phyloP scores from a whole-genome alignment of 768 basidiomycete species.

The Filobasidium wieringae region DNA sequence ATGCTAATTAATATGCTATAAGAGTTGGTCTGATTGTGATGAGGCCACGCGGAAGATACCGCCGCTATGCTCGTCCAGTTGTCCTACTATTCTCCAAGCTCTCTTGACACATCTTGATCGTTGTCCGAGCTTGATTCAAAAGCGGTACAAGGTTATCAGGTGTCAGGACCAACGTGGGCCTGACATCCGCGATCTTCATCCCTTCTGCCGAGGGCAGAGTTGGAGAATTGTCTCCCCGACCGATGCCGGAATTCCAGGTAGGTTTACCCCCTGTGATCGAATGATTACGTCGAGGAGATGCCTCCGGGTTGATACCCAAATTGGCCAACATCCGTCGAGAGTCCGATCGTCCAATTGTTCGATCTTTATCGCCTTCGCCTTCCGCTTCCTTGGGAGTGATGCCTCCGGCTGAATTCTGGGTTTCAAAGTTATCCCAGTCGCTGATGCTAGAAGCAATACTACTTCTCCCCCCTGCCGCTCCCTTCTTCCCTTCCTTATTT shows the following conservation, averaged over 20 bases:
- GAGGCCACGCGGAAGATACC: too few species aligned
- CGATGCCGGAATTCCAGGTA: not conserved
- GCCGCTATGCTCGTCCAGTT: too few species aligned
- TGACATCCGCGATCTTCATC: not conserved
- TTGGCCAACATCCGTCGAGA: slow-evolving; percentile 4
- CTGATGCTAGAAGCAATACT: slow-evolving; percentile 6
- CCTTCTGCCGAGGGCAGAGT: too few species aligned
- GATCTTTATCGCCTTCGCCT: not conserved
- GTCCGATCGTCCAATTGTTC: slow-evolving; percentile 5
- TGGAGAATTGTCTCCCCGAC: not conserved
- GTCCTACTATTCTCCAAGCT: too few species aligned
- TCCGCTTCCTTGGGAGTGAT: not conserved
- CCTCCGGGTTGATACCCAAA: not conserved
- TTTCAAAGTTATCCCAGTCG: slow-evolving; percentile 10
- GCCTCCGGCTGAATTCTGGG: not conserved
- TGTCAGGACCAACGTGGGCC: not conserved
- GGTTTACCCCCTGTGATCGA: not conserved
- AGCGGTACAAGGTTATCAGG: not conserved
- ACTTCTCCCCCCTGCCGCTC: not conserved
- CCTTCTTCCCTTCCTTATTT: not conserved
- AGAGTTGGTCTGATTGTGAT: too few species aligned
- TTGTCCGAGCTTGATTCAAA: not conserved
- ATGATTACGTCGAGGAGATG: not conserved
- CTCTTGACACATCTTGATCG: not conserved
- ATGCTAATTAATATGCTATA: too few species aligned